phyloP scores from a whole-genome alignment of 371 early-diverging fungal genomes.

The Lichtheimia ornata region DNA sequence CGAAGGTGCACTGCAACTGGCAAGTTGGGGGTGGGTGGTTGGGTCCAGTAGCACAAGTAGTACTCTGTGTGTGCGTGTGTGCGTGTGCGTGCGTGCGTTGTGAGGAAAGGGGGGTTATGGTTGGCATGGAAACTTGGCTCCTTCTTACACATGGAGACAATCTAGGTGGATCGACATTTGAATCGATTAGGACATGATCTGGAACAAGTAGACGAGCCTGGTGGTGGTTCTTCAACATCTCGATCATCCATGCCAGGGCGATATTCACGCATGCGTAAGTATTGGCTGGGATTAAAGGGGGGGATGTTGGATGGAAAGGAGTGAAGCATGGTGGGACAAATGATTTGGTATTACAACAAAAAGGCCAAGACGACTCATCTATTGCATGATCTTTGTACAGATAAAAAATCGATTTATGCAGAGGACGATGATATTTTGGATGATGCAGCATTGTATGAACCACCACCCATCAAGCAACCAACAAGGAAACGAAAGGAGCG shows the following conservation, averaged over 20 bases:
- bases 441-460: slow-evolving; percentile 10
- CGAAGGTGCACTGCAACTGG: slow-evolving; percentile 46
- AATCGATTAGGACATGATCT: slow-evolving; percentile 33
- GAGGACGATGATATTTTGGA: slow-evolving; percentile 26
- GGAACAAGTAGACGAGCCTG: slow-evolving; percentile 30
- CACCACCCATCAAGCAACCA: slow-evolving; percentile 9
- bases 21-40: slow-evolving; percentile 10
- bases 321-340: no score
- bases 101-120: not conserved
- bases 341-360: no score
- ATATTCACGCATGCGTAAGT: slow-evolving; percentile 2
- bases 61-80: not conserved
- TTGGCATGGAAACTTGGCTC: no score
- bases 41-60: not conserved
- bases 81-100: no score
- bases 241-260: not conserved
- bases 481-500: slow-evolving; percentile 35
- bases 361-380: not conserved
- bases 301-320: not conserved
- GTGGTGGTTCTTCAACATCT: slow-evolving; percentile 1
- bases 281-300: not conserved
- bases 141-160: not conserved
- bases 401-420: slow-evolving; percentile 15
- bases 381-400: slow-evolving; percentile 1
- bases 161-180: slow-evolving; percentile 47